Evolutionary conservation across 306 rosid genomes (phyloP).

Genomic region (Carpinus fangiana): DNA sequence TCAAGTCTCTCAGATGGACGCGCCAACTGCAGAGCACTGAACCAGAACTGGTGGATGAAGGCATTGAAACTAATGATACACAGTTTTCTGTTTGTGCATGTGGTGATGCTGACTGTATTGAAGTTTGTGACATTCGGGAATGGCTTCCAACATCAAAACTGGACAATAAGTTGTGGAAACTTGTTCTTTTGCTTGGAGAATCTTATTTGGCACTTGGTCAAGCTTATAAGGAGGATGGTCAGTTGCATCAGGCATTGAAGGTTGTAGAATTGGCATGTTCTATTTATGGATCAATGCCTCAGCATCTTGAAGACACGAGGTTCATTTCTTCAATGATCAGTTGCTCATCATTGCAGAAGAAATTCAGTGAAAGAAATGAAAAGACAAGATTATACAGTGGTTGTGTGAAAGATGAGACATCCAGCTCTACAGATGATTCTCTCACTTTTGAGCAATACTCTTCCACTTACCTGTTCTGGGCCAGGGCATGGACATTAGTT

Average conservation of each 20-base stretch:
- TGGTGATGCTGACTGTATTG: constrained; percentile 94
- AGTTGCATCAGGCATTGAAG: constrained; percentile 80
- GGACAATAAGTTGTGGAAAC: constrained; percentile 91
- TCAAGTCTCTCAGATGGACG: constrained; percentile 92
- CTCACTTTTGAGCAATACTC: constrained; percentile 59
- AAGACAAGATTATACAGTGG: constrained; percentile 35
- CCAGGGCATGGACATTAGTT: constrained; percentile 87
- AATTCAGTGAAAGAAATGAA: constrained; percentile 40
- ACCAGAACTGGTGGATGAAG: constrained; percentile 50
- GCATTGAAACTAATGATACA: constrained; percentile 42
- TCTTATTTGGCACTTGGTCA: constrained; percentile 93
- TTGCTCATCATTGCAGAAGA: constrained; percentile 41
- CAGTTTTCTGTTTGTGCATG: constrained; percentile 83
- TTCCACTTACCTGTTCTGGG: constrained; percentile 85
- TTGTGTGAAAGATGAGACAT: constrained; percentile 39
- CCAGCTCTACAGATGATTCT: constrained; percentile 36
- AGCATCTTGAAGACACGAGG: constrained; percentile 75
- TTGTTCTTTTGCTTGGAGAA: constrained; percentile 96
- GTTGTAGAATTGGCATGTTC: constrained; percentile 88
- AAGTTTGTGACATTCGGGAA: constrained; percentile 92
- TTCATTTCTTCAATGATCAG: constrained; percentile 87
- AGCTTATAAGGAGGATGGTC: constrained; percentile 82
- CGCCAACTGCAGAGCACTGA: constrained; percentile 83
- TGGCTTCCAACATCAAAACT: constrained; percentile 95
- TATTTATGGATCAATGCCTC: constrained; percentile 97